Evolutionary conservation across 441 rosid species (phyloP).

Genomic region (Pelargonium hybrid): DNA sequence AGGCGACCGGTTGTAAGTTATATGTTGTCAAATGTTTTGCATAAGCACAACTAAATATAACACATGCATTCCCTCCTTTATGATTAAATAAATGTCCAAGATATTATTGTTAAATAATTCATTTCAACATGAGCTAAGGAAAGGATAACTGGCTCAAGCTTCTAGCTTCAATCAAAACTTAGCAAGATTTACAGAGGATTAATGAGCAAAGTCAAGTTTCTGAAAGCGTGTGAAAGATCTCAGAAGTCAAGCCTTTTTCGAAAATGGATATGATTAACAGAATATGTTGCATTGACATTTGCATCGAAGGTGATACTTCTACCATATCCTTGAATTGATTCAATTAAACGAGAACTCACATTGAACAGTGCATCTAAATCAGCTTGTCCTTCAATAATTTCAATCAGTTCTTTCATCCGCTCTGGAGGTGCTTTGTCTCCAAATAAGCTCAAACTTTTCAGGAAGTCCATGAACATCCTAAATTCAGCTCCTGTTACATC

Average conservation of each 20-base stretch:
- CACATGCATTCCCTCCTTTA: not conserved
- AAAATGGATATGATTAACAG: not conserved
- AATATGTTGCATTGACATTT: not conserved
- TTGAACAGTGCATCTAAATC: slow-evolving; percentile 81
- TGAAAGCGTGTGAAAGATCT: not conserved
- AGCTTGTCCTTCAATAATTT: slow-evolving; percentile 83
- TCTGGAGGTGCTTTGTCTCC: slow-evolving; percentile 92
- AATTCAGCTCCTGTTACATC: slow-evolving; percentile 95
- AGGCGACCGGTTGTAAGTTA: not conserved
- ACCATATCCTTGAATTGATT: not conserved
- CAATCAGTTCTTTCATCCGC: slow-evolving; percentile 85
- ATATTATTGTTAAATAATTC: not conserved
- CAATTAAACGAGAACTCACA: slow-evolving; percentile 34
- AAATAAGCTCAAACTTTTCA: slow-evolving; percentile 74
- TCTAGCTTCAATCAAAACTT: too few relatives aligned
- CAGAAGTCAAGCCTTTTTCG: not conserved
- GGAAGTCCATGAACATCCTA: slow-evolving; percentile 95
- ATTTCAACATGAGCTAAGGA: not conserved
- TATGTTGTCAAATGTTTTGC: not conserved
- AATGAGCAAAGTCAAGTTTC: not conserved
- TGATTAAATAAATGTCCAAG: not conserved
- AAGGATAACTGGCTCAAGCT: not conserved
- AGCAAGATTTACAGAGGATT: too few relatives aligned
- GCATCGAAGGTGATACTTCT: not conserved
- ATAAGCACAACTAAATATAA: not conserved